phyloP scores from a whole-genome alignment of 306 rosid species.

The Castanospermum australe region DNA sequence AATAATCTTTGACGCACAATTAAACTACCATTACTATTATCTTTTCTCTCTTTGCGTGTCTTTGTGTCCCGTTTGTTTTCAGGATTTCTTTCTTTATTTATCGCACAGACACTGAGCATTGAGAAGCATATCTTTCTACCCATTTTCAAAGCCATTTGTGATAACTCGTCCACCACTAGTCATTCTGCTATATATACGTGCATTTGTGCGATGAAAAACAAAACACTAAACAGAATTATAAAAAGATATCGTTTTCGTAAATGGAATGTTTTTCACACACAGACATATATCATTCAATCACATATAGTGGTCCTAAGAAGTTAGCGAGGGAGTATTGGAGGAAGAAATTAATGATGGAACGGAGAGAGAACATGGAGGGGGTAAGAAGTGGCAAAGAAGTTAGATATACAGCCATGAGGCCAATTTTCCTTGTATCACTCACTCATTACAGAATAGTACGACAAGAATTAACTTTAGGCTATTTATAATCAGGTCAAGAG shows the following conservation, averaged over 20 bases:
- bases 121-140: constrained; percentile 25
- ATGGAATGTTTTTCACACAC: constrained; percentile 10
- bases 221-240: no score
- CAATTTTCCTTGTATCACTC: constrained; percentile 13
- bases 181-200: constrained; percentile 12
- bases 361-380: neutral
- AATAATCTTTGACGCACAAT: no score
- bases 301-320: constrained; percentile 21
- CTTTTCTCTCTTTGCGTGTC: no score
- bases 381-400: neutral
- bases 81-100: no score
- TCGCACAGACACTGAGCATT: no score
- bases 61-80: no score
- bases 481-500: neutral
- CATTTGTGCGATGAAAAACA: neutral
- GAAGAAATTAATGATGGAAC: neutral
- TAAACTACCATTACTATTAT: no score
- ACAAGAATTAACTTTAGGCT: constrained; percentile 8
- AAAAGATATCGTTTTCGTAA: constrained; percentile 7
- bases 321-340: neutral
- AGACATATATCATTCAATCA: constrained; percentile 23
- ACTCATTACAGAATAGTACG: constrained; percentile 24
- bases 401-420: neutral
- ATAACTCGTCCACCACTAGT: neutral
- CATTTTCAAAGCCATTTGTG: constrained; percentile 18